phyloP scores from a whole-genome alignment of 805 yeast species.

The Kazachstania bromeliacearum region DNA sequence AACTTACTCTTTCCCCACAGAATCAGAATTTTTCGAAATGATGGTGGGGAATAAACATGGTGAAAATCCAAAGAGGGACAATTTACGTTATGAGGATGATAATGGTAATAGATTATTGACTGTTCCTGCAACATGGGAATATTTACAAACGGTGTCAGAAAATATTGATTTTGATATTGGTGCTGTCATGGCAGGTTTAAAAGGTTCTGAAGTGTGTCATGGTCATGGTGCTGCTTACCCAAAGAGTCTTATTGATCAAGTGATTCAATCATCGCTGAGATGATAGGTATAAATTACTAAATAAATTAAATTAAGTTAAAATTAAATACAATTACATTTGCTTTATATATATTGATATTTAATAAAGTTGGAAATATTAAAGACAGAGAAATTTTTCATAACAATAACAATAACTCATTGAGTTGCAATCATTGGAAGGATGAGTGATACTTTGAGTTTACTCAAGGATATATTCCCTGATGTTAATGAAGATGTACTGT shows the following conservation, averaged over 20 bases:
- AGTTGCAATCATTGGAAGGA: neutral
- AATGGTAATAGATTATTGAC: conserved; percentile 48
- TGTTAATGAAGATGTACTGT: conserved; percentile 5
- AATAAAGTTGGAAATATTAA: too few species aligned
- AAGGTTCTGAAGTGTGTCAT: conserved; percentile 65
- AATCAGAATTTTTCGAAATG: conserved; percentile 20
- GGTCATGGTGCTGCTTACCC: conserved; percentile 48
- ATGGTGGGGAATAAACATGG: conserved; percentile 4
- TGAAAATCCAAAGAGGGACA: conserved; percentile 1
- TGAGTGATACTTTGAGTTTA: neutral
- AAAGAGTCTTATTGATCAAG: conserved; percentile 15
- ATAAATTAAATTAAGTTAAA: too few species aligned
- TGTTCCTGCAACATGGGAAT: conserved; percentile 78
- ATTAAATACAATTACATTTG: neutral
- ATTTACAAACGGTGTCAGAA: conserved; percentile 44
- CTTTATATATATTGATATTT: too few species aligned
- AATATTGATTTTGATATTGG: conserved; percentile 38
- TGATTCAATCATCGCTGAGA: too few species aligned
- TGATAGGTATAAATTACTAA: too few species aligned
- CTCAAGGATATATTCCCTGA: conserved; percentile 21
- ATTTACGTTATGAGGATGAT: conserved; percentile 8
- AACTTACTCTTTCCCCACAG: conserved; percentile 24
- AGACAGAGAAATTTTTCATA: too few species aligned
- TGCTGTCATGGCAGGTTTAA: conserved; percentile 48
- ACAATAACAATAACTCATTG: too few species aligned